These are phyloP conservation scores for Simmondsia chinensis DNA, from an alignment of 148 eudicot species.

Conservation along the genomic window DNA sequence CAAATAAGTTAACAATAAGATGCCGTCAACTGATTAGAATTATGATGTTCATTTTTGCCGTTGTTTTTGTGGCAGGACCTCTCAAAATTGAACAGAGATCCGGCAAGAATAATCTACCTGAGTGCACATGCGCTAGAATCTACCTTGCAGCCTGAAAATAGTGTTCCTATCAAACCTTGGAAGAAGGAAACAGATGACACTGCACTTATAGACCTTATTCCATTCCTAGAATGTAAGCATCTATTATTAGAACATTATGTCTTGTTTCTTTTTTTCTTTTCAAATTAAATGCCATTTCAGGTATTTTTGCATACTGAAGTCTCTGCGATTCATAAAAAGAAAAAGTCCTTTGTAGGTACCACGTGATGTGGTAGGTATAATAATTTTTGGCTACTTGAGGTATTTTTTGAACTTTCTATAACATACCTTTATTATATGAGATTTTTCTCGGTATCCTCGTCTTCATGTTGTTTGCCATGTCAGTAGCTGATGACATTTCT, in stretches of 20 bases:
- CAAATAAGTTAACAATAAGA: no score
- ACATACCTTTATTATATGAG: no score
- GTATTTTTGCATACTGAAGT: neutral
- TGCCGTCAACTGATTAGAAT: no score
- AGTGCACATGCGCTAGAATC: conserved; percentile 64
- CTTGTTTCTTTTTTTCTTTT: neutral
- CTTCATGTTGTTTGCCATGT: no score
- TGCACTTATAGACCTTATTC: conserved; percentile 61
- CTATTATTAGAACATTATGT: no score
- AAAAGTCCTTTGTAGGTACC: no score
- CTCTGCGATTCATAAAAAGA: no score
- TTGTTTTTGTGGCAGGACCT: conserved; percentile 59
- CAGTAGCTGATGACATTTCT: no score
- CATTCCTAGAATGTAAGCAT: conserved; percentile 67
- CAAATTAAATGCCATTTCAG: neutral
- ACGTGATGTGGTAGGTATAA: no score
- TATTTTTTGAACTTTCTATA: no score
- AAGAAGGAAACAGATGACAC: conserved; percentile 61
- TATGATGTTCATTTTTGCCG: neutral
- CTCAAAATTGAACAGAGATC: conserved; percentile 68
- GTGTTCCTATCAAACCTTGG: conserved; percentile 61
- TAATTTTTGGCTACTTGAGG: no score
- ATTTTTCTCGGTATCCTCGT: no score
- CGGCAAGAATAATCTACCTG: conserved; percentile 50
- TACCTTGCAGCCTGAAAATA: conserved; percentile 64